Evolutionary conservation across 192 early-diverging fungal genomes (phyloP), one percentile per base, ranked within the genome.

Genomic region (Backusella circina): DNA sequence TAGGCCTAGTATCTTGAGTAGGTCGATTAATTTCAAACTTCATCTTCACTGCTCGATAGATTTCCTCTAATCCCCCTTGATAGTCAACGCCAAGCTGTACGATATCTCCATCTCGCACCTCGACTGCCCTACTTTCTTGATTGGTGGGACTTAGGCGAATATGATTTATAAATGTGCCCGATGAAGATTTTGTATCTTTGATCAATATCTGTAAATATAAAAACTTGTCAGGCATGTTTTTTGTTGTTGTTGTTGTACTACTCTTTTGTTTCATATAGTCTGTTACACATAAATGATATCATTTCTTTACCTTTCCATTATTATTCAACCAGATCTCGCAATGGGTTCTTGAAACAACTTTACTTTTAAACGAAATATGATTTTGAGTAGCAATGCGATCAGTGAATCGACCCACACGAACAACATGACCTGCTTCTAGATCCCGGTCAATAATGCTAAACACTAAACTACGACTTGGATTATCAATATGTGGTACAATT

Each of bases 271-370:
- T 41, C 38, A 70, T 61, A 28, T 9, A 41, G 23, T 44, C 21
- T 26, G 44, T 47, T 47, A 21, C 64, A 32, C 64, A 26, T 10
- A 31, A 65, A 32, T 38, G 16, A 26, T 38, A 38, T 44, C 47
- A 30, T 54, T 67, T 36, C 2, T 39, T 70, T 76, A 76, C 75
- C 75, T 76, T 76, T 32, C 67, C 75, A 54, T 90, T 91, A 76
- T 86, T 85, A 67, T 93, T 92, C 10, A 88, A 86, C 91, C 94
- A 98, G 67, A 99, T 92, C 78, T 98, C 97, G 3, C 95, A 95
- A 69, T 99, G 97, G 70, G 89, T 93, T 68, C 97, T 88, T 54
- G 90, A 92, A 10, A 98, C 97, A 39, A 99, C 97, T 79, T 99
- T 99, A 83, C 89, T 91, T 83, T 93, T 92, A 85, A 95, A 95